Conservation (phyloP, 768 basidiomycete genomes). For the Lentinula sp. region DNA sequence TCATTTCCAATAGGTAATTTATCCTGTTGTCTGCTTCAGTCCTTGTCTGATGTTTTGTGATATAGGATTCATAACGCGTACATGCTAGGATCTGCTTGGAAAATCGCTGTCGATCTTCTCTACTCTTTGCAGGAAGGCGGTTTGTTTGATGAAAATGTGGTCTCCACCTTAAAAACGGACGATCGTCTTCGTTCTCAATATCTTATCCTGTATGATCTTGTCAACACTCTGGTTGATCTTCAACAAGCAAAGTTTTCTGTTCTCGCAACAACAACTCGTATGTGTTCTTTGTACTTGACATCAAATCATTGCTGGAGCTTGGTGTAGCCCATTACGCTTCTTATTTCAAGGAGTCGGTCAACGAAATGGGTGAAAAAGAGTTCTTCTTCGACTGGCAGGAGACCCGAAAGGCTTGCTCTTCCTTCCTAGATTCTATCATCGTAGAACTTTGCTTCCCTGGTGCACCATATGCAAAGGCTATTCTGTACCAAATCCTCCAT, state of each 20-base stretch:
- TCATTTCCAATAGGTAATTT: slow-evolving; percentile 53
- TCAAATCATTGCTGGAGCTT: neutral
- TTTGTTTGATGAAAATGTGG: slow-evolving; percentile 45
- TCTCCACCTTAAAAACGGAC: slow-evolving; percentile 47
- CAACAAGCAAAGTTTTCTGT: slow-evolving; percentile 62
- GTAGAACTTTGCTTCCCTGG: slow-evolving; percentile 76
- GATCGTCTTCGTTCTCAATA: slow-evolving; percentile 48
- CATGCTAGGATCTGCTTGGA: slow-evolving; percentile 82
- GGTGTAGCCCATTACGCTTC: slow-evolving; percentile 60
- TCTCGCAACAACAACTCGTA: slow-evolving; percentile 67
- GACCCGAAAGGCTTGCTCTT: slow-evolving; percentile 59
- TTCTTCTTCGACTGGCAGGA: slow-evolving; percentile 61
- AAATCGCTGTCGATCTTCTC: slow-evolving; percentile 55
- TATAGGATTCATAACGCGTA: slow-evolving; percentile 76
- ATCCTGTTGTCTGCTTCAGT: neutral
- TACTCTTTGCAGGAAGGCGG: slow-evolving; percentile 49
- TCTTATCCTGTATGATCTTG: slow-evolving; percentile 58
- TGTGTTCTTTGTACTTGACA: slow-evolving; percentile 16
- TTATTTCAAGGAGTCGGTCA: slow-evolving; percentile 52
- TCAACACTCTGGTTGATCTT: slow-evolving; percentile 51
- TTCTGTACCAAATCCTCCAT: slow-evolving; percentile 61
- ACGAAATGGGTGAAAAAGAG: slow-evolving; percentile 39
- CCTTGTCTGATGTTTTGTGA: neutral
- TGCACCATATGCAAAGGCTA: slow-evolving; percentile 57
- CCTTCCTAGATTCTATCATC: slow-evolving; percentile 80